Evolutionary conservation across 768 basidiomycete species (phyloP), one percentile per base, ranked within the genome.

Genomic region (Russula vinacea): DNA sequence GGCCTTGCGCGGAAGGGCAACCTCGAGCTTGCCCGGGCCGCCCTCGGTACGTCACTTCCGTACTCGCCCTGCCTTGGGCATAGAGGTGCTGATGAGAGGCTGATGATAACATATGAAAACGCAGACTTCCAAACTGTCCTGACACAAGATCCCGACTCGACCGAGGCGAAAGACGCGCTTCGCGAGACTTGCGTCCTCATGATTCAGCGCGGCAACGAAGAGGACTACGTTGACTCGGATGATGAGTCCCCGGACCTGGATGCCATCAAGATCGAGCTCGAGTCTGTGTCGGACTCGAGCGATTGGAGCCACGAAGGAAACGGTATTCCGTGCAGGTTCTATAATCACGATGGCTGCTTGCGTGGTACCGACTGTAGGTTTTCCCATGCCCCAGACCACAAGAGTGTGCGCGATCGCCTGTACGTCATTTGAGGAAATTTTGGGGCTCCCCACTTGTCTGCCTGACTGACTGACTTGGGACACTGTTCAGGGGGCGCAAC

Each of bases 331-430:
- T 86, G 84, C 70, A 76, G 79, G 51, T 82, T 81, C 69, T 84
- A 85, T 70, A 86, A 86, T 60, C 83, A 80, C 62, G 74, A 77
- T 19, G 81, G 81, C 0, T 85, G 84, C 68, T 70, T 62, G 11
- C 73, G 76, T 3, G 81, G 83, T 0, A 56, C 22, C 9, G 60
- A 66, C 2, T 86, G 84, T 67, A 62, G 62, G 19, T 84, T 75
- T 71, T 82, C 78, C 22, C 84, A 86, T 70, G 80, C 82, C 0
- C 83, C 84, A 0, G 83, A 85, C 64, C 69, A 76, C 47, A 81
- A 79, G 70, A 85, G 84, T 64, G 77, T 83, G 16, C 76, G 83
- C 22, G 81, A 86, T 66, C 76, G 79, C 14, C 71, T 84, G 85
- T 85, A 62, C 63, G 83, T 76, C 7, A 3, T 35, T 44, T 7